A percentile compares a stretch with the other conserved stretches of the same genome.
These are phyloP conservation scores for Marsdenia floribunda DNA, from an alignment of 257 asterid genomes.

Conservation along the genomic window DNA sequence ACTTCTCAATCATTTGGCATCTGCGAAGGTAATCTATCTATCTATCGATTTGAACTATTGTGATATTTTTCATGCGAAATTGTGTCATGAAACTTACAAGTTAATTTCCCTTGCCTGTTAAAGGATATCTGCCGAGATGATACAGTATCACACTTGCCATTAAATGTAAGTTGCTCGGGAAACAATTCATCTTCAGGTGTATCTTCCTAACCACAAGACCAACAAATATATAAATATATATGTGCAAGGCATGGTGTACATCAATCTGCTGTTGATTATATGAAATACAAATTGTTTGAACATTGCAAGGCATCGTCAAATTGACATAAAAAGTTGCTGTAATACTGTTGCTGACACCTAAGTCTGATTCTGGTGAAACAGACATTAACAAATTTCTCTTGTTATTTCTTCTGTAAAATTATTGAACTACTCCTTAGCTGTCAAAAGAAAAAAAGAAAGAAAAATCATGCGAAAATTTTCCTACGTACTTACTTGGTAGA, in stretches of 20 bases:
- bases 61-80: not conserved
- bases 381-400: slow-evolving; percentile 8
- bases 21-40: slow-evolving; percentile 47
- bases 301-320: slow-evolving; percentile 20
- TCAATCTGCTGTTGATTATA: slow-evolving; percentile 28
- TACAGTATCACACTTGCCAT: slow-evolving; percentile 57
- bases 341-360: slow-evolving; percentile 27
- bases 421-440: not conserved
- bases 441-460: not conserved
- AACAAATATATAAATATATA: not conserved
- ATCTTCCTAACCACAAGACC: slow-evolving; percentile 41
- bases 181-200: slow-evolving; percentile 77
- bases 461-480: not conserved
- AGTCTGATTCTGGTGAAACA: slow-evolving; percentile 15
- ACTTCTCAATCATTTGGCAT: slow-evolving; percentile 50
- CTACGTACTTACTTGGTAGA: not conserved
- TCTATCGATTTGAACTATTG: not conserved
- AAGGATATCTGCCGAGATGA: slow-evolving; percentile 79
- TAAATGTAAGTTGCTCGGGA: slow-evolving; percentile 68
- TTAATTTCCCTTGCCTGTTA: slow-evolving; percentile 16
- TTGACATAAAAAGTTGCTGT: slow-evolving; percentile 22
- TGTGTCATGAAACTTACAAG: not conserved
- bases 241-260: slow-evolving; percentile 21
- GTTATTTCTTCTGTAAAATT: not conserved
- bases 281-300: slow-evolving; percentile 27